Conservation (phyloP, 179 eudicot genomes). For the Amaranthus tricolor region DNA sequence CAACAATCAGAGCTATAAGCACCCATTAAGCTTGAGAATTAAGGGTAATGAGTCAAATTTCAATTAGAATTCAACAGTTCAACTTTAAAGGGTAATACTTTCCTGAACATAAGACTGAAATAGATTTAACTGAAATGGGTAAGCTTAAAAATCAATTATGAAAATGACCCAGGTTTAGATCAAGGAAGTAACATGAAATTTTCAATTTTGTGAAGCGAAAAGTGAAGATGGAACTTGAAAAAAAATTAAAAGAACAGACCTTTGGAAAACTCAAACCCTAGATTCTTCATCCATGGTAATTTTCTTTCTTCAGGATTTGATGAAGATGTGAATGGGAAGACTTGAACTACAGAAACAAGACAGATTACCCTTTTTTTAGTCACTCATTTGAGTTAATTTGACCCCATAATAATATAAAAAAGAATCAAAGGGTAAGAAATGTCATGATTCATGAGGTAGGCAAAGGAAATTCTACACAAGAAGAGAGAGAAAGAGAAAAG, state of each 20-base stretch:
- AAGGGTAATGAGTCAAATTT: constrained; percentile 5
- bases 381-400: background rate
- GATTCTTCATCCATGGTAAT: constrained; percentile 21
- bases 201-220: background rate
- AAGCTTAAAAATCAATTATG: constrained; percentile 10
- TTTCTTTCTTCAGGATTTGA: constrained; percentile 4
- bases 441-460: constrained; percentile 1
- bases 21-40: constrained; percentile 1
- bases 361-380: constrained; percentile 23
- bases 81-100: constrained; percentile 1
- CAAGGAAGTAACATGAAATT: constrained; percentile 17
- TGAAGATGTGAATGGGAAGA: constrained; percentile 27
- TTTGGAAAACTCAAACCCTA: constrained; percentile 32
- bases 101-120: background rate
- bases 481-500: no score
- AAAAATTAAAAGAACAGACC: constrained; percentile 23
- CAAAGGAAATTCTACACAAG: background rate
- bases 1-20: constrained; percentile 1
- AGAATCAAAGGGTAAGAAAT: constrained; percentile 9
- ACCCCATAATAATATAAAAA: constrained; percentile 1
- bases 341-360: constrained; percentile 13
- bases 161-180: constrained; percentile 27
- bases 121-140: constrained; percentile 7
- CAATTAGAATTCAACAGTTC: background rate
- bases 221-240: constrained; percentile 1